Evolutionary conservation across 805 yeast species (phyloP).

Genomic region (Saccharomycopsis guyanensis): DNA sequence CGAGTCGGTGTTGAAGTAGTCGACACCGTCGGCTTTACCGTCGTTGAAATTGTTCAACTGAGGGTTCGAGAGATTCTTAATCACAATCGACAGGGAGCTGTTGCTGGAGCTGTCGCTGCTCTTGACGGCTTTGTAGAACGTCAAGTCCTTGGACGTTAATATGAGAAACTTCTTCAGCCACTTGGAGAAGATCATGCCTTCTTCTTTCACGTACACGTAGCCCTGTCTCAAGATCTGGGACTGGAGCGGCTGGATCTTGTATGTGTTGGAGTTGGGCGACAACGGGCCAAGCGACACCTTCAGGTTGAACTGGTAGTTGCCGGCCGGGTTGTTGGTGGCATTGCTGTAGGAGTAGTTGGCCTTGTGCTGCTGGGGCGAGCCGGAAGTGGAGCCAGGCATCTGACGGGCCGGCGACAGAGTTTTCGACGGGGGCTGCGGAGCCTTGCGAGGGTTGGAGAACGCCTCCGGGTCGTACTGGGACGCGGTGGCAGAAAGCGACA

Average conservation of each 20-base stretch:
- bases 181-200: slow-evolving; percentile 21
- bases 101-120: slow-evolving; percentile 8
- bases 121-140: slow-evolving; percentile 19
- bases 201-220: slow-evolving; percentile 19
- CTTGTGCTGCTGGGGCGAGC: neutral
- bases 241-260: slow-evolving; percentile 19
- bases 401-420: slow-evolving; percentile 13
- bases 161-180: slow-evolving; percentile 21
- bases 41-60: slow-evolving; percentile 18
- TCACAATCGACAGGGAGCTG: slow-evolving; percentile 9
- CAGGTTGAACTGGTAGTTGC: slow-evolving; percentile 18
- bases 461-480: slow-evolving; percentile 17
- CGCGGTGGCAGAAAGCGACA: slow-evolving; percentile 18
- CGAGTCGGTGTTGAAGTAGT: slow-evolving; percentile 20
- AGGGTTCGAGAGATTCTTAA: slow-evolving; percentile 20
- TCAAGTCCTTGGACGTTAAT: slow-evolving; percentile 17
- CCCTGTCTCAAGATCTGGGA: slow-evolving; percentile 21
- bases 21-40: slow-evolving; percentile 22
- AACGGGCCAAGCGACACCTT: slow-evolving; percentile 19
- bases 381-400: neutral
- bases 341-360: neutral
- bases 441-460: slow-evolving; percentile 19
- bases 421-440: slow-evolving; percentile 21
- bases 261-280: slow-evolving; percentile 20
- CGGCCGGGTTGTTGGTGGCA: neutral